Evolutionary conservation across 441 rosid species (phyloP).

Genomic region (Arabidopsis hybrid): DNA sequence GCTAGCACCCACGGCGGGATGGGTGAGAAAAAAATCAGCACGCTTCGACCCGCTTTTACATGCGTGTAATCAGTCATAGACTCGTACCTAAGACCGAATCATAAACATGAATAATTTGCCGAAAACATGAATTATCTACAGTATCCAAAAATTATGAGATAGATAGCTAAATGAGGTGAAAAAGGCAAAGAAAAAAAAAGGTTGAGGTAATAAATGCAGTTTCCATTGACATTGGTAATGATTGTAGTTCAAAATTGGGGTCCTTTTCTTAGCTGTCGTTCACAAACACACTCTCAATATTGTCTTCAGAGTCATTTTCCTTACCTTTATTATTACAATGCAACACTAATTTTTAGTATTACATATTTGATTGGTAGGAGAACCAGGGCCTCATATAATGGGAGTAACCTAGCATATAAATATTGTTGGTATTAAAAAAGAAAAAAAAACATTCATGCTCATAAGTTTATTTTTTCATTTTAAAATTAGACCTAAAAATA

Average conservation of each 20-base stretch:
- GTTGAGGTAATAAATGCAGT: constrained; percentile 20
- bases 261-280: constrained; percentile 41
- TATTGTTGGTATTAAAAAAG: too few species aligned
- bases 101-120: constrained; percentile 9
- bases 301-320: constrained; percentile 29
- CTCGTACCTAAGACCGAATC: not conserved
- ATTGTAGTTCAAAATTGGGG: constrained; percentile 29
- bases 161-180: not conserved
- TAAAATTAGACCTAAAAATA: not conserved
- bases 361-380: constrained; percentile 19
- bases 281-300: constrained; percentile 22
- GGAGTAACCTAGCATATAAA: not conserved
- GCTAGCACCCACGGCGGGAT: too few species aligned
- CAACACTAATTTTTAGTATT: not conserved
- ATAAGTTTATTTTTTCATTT: not conserved
- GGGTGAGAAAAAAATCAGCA: not conserved
- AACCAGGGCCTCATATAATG: constrained; percentile 3
- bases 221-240: constrained; percentile 25
- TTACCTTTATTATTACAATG: constrained; percentile 33
- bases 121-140: constrained; percentile 15
- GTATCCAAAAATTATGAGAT: not conserved
- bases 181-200: constrained; percentile 15
- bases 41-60: constrained; percentile 19
- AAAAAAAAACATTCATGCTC: not conserved
- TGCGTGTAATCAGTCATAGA: not conserved